Conservation (phyloP, 768 basidiomycete species). For the Lactarius deliciosus region DNA sequence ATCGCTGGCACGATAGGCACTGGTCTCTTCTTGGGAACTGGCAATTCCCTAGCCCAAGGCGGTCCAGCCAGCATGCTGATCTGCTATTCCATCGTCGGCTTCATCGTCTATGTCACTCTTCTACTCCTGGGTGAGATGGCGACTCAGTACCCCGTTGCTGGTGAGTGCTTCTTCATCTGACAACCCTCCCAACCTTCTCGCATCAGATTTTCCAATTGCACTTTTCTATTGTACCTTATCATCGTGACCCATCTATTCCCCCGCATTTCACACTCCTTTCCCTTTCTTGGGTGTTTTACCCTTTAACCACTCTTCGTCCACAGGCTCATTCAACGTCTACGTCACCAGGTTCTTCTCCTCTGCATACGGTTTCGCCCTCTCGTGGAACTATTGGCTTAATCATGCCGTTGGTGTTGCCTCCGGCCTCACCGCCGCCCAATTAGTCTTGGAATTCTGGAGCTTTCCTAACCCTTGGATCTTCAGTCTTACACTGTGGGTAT, state of each 20-base stretch:
- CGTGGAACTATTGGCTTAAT: slow-evolving; percentile 93
- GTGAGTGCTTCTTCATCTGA: slow-evolving; percentile 32
- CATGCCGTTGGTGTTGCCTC: slow-evolving; percentile 84
- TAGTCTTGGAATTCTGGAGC: slow-evolving; percentile 78
- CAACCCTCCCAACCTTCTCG: not conserved
- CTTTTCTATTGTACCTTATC: not conserved
- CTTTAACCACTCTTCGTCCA: slow-evolving; percentile 9
- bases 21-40: slow-evolving; percentile 62
- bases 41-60: slow-evolving; percentile 74
- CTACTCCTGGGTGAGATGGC: slow-evolving; percentile 83
- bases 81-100: slow-evolving; percentile 73
- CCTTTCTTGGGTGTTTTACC: not conserved
- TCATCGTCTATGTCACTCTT: slow-evolving; percentile 75
- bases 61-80: slow-evolving; percentile 88
- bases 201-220: no score
- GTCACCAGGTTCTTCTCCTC: slow-evolving; percentile 85
- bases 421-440: slow-evolving; percentile 82
- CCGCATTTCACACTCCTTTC: not conserved
- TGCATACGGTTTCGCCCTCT: slow-evolving; percentile 81
- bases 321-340: slow-evolving; percentile 86
- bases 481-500: slow-evolving; percentile 70
- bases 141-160: slow-evolving; percentile 81
- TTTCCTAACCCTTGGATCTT: slow-evolving; percentile 65
- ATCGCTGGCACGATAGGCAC: slow-evolving; percentile 70
- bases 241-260: no score